Evolutionary conservation across 345 rosid species (phyloP).

Genomic region (Kandelia obovata): DNA sequence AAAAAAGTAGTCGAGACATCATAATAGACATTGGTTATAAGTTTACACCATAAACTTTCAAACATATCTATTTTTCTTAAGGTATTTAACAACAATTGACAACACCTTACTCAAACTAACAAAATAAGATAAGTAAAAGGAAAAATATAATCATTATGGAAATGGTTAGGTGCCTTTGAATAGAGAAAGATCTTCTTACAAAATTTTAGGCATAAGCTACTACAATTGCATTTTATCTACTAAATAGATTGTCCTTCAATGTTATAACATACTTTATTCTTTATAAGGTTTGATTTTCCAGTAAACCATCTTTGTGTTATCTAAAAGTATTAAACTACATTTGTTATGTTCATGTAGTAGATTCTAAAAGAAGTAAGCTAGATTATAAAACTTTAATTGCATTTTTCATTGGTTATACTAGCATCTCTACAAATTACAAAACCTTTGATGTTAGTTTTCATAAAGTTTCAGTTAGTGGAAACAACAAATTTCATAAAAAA

Average conservation of each 20-base stretch:
- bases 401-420: background rate
- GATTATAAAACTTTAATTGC: background rate
- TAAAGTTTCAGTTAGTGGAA: background rate
- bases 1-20: background rate
- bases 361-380: background rate
- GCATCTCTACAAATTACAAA: background rate
- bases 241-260: background rate
- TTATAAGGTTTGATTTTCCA: background rate
- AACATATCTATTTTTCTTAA: background rate
- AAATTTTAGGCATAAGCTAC: background rate
- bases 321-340: background rate
- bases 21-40: background rate
- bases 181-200: background rate
- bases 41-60: background rate
- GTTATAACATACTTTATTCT: fast-evolving
- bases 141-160: background rate
- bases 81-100: background rate
- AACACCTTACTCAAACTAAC: background rate
- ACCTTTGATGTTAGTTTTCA: background rate
- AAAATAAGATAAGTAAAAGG: background rate
- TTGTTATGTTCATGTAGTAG: background rate
- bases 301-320: background rate
- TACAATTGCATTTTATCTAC: background rate
- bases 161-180: fast-evolving
- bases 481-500: background rate